phyloP scores from a whole-genome alignment of 257 asterid species.

The Fraxinus quadrangulata region DNA sequence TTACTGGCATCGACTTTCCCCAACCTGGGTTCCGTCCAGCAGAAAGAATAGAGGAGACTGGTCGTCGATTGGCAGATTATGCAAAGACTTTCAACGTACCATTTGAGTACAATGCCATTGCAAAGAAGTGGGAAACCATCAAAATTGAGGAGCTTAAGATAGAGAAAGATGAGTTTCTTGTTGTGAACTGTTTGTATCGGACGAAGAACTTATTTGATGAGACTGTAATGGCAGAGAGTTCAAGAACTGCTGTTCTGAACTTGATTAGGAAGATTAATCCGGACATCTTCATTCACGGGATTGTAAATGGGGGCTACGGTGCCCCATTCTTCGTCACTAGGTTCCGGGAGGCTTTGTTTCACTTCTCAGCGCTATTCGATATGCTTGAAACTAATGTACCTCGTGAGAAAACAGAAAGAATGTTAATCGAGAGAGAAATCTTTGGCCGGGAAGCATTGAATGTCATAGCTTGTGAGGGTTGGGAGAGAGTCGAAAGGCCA shows the following conservation, averaged over 20 bases:
- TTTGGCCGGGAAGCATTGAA: slow-evolving; percentile 42
- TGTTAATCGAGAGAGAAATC: slow-evolving; percentile 37
- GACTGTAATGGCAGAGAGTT: slow-evolving; percentile 34
- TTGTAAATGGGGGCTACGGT: slow-evolving; percentile 37
- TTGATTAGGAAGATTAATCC: slow-evolving; percentile 39
- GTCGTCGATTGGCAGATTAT: slow-evolving; percentile 38
- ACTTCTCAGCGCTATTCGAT: slow-evolving; percentile 42
- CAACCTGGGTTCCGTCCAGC: slow-evolving; percentile 44
- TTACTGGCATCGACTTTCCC: slow-evolving; percentile 44
- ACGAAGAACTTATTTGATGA: slow-evolving; percentile 44
- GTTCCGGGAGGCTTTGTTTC: slow-evolving; percentile 44
- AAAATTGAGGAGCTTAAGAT: slow-evolving; percentile 45
- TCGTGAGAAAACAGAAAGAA: slow-evolving; percentile 32
- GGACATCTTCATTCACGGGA: slow-evolving; percentile 35
- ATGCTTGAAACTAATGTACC: slow-evolving; percentile 41
- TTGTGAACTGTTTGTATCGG: slow-evolving; percentile 39
- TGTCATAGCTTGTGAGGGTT: slow-evolving; percentile 50
- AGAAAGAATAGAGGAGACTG: slow-evolving; percentile 40
- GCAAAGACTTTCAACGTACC: slow-evolving; percentile 38
- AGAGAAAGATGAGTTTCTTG: slow-evolving; percentile 40
- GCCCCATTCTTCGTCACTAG: slow-evolving; percentile 43
- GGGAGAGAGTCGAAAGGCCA: slow-evolving; percentile 49
- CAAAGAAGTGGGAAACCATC: slow-evolving; percentile 41
- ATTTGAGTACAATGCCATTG: slow-evolving; percentile 38
- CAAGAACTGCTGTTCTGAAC: slow-evolving; percentile 35